phyloP scores from a whole-genome alignment of 2,329 filamentous ascomycete species.

The Cryphonectria japonica region DNA sequence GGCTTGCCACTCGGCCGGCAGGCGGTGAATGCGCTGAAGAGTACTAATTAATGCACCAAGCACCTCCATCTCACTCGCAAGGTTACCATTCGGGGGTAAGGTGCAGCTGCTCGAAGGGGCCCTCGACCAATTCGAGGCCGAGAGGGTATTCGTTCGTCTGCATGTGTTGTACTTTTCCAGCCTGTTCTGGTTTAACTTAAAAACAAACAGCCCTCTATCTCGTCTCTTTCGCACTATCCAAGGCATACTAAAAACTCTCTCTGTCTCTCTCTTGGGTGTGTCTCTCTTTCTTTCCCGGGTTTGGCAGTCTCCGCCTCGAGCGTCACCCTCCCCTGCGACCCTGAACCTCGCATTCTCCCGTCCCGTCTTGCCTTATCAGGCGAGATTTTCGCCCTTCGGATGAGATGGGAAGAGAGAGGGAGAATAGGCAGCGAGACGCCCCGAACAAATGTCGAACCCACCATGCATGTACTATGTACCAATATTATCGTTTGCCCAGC shows the following conservation, averaged over 20 bases:
- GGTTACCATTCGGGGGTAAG: neutral
- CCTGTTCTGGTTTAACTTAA: neutral
- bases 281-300: neutral
- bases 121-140: neutral
- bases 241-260: too few species aligned
- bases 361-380: slow-evolving; percentile 4
- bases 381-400: neutral
- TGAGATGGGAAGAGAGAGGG: neutral
- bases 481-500: neutral
- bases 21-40: neutral
- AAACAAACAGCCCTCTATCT: too few species aligned
- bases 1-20: too few species aligned
- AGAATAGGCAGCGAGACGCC: neutral
- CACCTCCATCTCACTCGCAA: neutral
- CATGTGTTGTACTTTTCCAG: neutral
- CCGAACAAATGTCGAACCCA: neutral
- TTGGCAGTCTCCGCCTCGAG: slow-evolving; percentile 1
- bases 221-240: neutral
- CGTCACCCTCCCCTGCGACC: neutral
- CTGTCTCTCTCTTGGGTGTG: neutral
- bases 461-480: neutral
- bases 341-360: neutral
- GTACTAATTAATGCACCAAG: neutral
- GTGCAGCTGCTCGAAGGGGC: neutral
- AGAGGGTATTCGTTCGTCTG: neutral